Conservation (phyloP, 768 basidiomycete species). For the Russula foetens region DNA sequence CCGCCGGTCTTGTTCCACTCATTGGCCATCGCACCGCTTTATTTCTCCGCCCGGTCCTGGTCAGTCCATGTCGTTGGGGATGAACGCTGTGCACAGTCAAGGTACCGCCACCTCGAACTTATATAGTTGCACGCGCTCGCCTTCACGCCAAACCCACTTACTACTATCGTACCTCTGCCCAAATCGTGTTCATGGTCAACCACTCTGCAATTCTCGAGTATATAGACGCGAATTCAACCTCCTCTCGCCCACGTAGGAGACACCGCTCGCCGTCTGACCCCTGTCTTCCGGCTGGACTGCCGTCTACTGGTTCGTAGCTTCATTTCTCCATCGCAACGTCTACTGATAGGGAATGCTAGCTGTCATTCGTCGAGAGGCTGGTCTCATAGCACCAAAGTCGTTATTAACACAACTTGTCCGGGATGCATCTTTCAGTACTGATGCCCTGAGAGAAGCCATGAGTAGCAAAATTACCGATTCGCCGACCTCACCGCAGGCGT, state of each 20-base stretch:
- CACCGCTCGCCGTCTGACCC: constrained; percentile 39
- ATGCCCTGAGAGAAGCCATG: constrained; percentile 16
- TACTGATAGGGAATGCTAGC: constrained; percentile 34
- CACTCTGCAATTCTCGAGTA: constrained; percentile 11
- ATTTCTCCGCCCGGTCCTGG: background rate
- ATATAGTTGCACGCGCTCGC: background rate
- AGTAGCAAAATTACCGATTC: constrained; percentile 30
- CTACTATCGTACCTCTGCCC: too few species aligned
- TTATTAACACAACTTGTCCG: constrained; percentile 42
- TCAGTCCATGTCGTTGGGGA: background rate
- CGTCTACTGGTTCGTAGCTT: constrained; percentile 45
- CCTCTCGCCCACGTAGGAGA: constrained; percentile 22
- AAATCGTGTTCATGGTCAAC: constrained; percentile 15
- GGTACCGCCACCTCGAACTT: background rate
- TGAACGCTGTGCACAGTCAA: background rate
- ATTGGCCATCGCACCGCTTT: background rate
- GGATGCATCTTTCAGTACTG: constrained; percentile 26
- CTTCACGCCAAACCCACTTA: background rate
- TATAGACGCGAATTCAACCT: background rate
- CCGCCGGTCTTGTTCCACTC: too few species aligned
- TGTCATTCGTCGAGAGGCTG: constrained; percentile 67
- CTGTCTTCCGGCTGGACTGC: constrained; percentile 63
- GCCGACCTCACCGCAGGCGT: constrained; percentile 20
- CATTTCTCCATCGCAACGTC: background rate
- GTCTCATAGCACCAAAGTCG: constrained; percentile 46